phyloP scores from a whole-genome alignment of 495 filamentous ascomycete genomes.

The Echria macrotheca region DNA sequence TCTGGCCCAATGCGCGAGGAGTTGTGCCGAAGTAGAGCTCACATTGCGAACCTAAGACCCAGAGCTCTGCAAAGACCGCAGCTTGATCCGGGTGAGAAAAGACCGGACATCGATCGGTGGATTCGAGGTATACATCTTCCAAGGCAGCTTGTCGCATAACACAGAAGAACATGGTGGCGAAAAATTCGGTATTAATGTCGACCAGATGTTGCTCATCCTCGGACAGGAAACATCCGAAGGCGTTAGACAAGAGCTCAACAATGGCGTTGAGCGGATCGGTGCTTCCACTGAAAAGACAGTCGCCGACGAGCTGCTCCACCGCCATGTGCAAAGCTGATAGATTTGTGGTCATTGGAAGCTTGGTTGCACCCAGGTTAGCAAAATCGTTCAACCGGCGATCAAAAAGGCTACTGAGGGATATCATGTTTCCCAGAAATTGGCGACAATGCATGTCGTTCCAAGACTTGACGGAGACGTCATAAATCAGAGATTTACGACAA shows the following conservation, averaged over 20 bases:
- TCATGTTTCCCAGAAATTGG: constrained; percentile 10
- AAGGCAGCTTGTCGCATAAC: constrained; percentile 19
- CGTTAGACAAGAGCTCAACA: constrained; percentile 8
- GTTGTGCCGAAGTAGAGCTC: constrained; percentile 23
- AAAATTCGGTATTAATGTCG: constrained; percentile 20
- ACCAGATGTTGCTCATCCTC: constrained; percentile 14
- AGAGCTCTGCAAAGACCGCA: constrained; percentile 26
- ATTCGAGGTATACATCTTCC: constrained; percentile 23
- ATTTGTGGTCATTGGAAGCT: constrained; percentile 4
- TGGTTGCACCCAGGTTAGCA: constrained; percentile 2
- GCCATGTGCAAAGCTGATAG: constrained; percentile 1
- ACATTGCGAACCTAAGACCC: constrained; percentile 28
- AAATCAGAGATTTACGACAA: constrained; percentile 13
- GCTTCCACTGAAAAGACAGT: constrained; percentile 13
- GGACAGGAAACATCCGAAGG: constrained; percentile 10
- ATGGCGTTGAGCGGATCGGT: constrained; percentile 9
- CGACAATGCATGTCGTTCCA: constrained; percentile 21
- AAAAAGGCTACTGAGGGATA: constrained; percentile 14
- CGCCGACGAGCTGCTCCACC: constrained; percentile 8
- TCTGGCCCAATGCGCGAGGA: constrained; percentile 19
- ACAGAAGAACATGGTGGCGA: constrained; percentile 21
- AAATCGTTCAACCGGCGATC: constrained; percentile 11
- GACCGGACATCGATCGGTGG: constrained; percentile 25
- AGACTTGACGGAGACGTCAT: constrained; percentile 7
- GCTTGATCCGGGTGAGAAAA: constrained; percentile 27